These are phyloP conservation scores for Fonsecaea multimorphosa DNA, from an alignment of 2,329 filamentous ascomycete species.

Conservation along the genomic window DNA sequence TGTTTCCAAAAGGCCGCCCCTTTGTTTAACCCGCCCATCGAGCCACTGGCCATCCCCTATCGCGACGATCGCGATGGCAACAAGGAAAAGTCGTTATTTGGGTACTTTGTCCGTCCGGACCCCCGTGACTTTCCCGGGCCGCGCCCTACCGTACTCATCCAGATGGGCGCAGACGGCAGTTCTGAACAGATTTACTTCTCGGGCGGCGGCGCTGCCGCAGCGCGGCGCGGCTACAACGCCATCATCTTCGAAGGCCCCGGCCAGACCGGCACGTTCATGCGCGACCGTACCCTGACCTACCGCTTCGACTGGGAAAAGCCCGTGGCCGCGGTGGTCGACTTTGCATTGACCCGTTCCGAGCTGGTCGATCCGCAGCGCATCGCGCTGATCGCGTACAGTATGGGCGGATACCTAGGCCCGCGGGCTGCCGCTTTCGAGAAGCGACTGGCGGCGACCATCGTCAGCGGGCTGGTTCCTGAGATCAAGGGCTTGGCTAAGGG, in stretches of 20 bases:
- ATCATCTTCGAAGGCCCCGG: conserved; percentile 58
- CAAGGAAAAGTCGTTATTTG: too few species aligned
- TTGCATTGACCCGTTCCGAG: conserved; percentile 39
- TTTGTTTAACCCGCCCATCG: too few species aligned
- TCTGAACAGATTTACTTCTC: conserved; percentile 56
- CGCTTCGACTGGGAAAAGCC: conserved; percentile 54
- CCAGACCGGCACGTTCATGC: conserved; percentile 51
- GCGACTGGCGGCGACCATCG: conserved; percentile 49
- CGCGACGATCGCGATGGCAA: too few species aligned
- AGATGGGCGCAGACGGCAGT: conserved; percentile 51
- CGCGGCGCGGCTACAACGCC: conserved; percentile 53
- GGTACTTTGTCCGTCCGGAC: too few species aligned
- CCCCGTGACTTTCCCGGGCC: too few species aligned
- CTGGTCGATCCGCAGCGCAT: conserved; percentile 45
- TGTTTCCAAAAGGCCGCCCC: too few species aligned
- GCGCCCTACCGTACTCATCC: conserved; percentile 51
- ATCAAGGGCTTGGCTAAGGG: too few species aligned
- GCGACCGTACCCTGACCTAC: conserved; percentile 52
- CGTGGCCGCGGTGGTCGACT: conserved; percentile 51
- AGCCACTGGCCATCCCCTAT: too few species aligned
- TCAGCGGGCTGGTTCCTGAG: conserved; percentile 18
- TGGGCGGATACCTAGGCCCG: conserved; percentile 51
- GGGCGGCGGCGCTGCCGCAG: conserved; percentile 43
- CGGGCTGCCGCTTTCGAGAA: conserved; percentile 55
- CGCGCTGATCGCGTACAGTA: conserved; percentile 50